Percentiles rank a stretch among this genome's conserved stretches.
Conservation (phyloP, 75 land plant genomes). For the Sequoiadendron giganteum region DNA sequence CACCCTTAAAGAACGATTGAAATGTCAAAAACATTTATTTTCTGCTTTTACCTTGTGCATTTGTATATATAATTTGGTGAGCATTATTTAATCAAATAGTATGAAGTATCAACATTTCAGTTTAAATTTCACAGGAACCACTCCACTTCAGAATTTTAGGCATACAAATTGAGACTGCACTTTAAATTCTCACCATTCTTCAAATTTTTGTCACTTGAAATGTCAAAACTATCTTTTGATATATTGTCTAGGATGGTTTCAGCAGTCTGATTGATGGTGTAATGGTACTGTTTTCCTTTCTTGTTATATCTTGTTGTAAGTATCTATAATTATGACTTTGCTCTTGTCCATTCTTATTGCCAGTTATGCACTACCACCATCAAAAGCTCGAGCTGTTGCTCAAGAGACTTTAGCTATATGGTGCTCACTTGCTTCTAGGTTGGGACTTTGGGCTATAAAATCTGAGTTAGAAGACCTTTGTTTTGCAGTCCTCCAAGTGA, state of each 20-base stretch:
- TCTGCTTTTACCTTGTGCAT: background rate
- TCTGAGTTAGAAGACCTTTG: constrained; percentile 96
- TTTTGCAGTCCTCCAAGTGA: constrained; percentile 93
- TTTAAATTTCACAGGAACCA: background rate
- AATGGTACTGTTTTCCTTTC: background rate
- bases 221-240: background rate
- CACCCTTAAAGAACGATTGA: background rate
- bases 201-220: background rate
- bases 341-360: background rate
- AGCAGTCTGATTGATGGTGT: background rate
- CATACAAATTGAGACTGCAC: background rate
- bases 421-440: constrained; percentile 96
- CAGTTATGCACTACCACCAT: constrained; percentile 80
- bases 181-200: background rate
- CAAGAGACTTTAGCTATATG: constrained; percentile 92
- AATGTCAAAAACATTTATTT: background rate
- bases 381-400: constrained; percentile 94
- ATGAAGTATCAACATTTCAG: background rate
- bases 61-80: background rate
- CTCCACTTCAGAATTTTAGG: background rate
- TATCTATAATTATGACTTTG: constrained; percentile 3
- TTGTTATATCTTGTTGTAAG: background rate
- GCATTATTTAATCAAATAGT: background rate
- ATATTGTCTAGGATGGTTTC: background rate
- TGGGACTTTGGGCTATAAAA: constrained; percentile 95